A percentile compares a stretch with the other conserved stretches of the same genome.
Evolutionary conservation across 1,284 basidiomycete genomes (phyloP).

Genomic region (Pseudozyma sp.): DNA sequence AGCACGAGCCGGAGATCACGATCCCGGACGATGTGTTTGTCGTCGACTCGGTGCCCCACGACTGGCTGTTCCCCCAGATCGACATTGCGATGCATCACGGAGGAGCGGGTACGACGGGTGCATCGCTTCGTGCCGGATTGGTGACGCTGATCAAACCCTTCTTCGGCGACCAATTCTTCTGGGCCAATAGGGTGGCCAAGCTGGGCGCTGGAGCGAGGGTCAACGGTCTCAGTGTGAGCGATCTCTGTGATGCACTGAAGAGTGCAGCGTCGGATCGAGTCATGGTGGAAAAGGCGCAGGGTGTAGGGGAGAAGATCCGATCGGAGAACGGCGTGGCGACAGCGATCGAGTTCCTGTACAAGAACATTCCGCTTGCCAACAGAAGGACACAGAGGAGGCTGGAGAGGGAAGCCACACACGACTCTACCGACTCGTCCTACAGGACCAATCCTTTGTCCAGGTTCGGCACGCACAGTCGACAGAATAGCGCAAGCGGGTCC

Average conservation of each 20-base stretch:
- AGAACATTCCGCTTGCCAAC: constrained; percentile 46
- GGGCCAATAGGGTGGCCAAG: constrained; percentile 60
- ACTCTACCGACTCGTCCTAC: constrained; percentile 1
- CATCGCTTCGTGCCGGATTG: constrained; percentile 58
- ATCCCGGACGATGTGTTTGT: constrained; percentile 66
- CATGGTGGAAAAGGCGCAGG: constrained; percentile 61
- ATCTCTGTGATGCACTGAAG: constrained; percentile 44
- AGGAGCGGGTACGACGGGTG: constrained; percentile 78
- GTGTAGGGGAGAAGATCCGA: constrained; percentile 58
- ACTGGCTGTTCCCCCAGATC: constrained; percentile 47
- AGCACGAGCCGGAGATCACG: constrained; percentile 57
- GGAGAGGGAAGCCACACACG: constrained; percentile 25
- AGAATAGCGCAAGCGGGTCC: constrained; percentile 2
- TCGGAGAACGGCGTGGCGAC: constrained; percentile 57
- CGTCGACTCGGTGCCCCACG: constrained; percentile 61
- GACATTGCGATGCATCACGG: constrained; percentile 73
- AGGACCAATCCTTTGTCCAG: constrained; percentile 17
- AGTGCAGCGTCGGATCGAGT: constrained; percentile 49
- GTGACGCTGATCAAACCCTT: constrained; percentile 65
- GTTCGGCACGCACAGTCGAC: constrained; percentile 17
- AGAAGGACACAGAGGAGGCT: constrained; percentile 28
- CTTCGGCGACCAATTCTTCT: constrained; percentile 67
- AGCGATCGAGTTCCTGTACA: constrained; percentile 58
- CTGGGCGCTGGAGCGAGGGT: constrained; percentile 56
- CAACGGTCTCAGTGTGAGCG: constrained; percentile 32